Conservation (phyloP, 2,329 filamentous ascomycete genomes). For the Venturia asperata region DNA sequence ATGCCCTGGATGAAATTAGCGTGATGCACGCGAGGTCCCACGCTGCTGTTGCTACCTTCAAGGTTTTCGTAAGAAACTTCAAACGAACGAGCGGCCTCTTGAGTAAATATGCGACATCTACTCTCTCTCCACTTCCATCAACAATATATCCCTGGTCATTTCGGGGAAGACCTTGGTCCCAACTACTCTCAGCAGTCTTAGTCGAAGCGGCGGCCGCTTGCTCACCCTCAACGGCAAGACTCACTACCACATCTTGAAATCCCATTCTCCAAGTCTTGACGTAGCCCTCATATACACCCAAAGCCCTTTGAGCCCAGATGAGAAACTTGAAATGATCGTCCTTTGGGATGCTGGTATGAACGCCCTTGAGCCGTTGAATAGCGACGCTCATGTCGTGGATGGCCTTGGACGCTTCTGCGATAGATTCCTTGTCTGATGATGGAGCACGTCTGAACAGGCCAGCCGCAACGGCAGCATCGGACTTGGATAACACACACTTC, state of each 20-base stretch:
- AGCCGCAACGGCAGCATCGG: conserved; percentile 55
- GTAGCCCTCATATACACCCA: conserved; percentile 77
- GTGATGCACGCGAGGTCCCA: conserved; percentile 37
- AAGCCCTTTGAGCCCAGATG: conserved; percentile 71
- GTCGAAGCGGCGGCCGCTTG: conserved; percentile 44
- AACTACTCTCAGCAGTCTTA: conserved; percentile 34
- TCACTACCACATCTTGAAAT: conserved; percentile 91
- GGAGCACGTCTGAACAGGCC: conserved; percentile 53
- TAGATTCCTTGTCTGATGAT: conserved; percentile 49
- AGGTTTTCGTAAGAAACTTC: conserved; percentile 78
- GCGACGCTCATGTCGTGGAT: conserved; percentile 92
- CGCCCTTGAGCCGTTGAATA: conserved; percentile 71
- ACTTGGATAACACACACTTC: conserved; percentile 71
- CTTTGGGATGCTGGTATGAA: conserved; percentile 74
- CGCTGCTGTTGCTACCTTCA: conserved; percentile 44
- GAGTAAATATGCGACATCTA: conserved; percentile 88
- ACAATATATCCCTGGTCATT: conserved; percentile 55
- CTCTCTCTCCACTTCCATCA: conserved; percentile 73
- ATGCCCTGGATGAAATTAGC: conserved; percentile 43
- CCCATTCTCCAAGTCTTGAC: conserved; percentile 83
- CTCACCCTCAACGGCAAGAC: conserved; percentile 70
- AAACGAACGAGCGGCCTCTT: conserved; percentile 82
- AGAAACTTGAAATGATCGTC: conserved; percentile 65
- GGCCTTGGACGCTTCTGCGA: conserved; percentile 65
- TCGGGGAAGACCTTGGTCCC: conserved; percentile 49